A percentile compares a stretch with the other conserved stretches of the same genome.
Conservation (phyloP, 208 protist genomes). For the Trypanosoma cruzi region DNA sequence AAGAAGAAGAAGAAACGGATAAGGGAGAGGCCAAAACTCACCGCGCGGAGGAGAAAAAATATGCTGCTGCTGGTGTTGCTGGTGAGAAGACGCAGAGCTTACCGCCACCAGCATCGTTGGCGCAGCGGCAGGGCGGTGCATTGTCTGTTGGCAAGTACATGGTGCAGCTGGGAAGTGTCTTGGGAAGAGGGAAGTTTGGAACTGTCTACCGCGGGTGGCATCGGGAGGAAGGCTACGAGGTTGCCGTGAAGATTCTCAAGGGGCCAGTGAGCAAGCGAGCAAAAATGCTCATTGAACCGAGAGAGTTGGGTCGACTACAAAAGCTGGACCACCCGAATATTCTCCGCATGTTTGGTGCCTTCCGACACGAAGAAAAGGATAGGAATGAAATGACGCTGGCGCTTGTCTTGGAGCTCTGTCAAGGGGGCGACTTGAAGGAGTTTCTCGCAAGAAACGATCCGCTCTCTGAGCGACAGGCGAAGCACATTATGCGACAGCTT, state of each 20-base stretch:
- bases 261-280: slow-evolving; percentile 6
- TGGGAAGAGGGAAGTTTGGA: slow-evolving; percentile 63
- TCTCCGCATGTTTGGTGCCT: slow-evolving; percentile 21
- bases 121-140: background rate
- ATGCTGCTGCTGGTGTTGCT: no score
- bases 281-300: slow-evolving; percentile 28
- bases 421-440: slow-evolving; percentile 53
- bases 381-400: slow-evolving; percentile 14
- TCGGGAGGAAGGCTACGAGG: slow-evolving; percentile 20
- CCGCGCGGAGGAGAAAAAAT: no score
- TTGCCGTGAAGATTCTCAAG: slow-evolving; percentile 53
- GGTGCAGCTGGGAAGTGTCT: slow-evolving; percentile 22
- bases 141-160: slow-evolving; percentile 17
- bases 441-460: slow-evolving; percentile 21
- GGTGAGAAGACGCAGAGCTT: background rate
- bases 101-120: background rate
- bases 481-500: slow-evolving; percentile 63
- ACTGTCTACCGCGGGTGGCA: slow-evolving; percentile 47
- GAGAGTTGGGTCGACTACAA: slow-evolving; percentile 38
- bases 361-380: slow-evolving; percentile 4
- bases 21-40: no score
- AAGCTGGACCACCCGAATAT: slow-evolving; percentile 40
- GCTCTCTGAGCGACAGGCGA: slow-evolving; percentile 35
- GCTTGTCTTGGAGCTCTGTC: slow-evolving; percentile 68
- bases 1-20: no score